Evolutionary conservation across 768 basidiomycete species (phyloP), one percentile per base, ranked within the genome.

Genomic region (Suillus americanus): DNA sequence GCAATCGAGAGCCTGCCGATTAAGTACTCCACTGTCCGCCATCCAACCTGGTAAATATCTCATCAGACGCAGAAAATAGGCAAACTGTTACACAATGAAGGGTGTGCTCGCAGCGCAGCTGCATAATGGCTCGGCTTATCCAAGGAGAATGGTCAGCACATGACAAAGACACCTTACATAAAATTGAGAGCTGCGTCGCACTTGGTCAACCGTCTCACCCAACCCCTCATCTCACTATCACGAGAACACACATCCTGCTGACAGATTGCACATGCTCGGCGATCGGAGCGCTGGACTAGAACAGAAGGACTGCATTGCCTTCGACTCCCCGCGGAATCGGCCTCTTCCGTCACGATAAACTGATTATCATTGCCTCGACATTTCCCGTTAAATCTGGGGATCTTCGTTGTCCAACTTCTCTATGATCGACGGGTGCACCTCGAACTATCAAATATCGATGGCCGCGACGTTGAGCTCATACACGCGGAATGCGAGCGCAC

Each of bases 141-240:
- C 57, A 59, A 59, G 38, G 25, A 59, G 25, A 41, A 59, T 25
- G 40, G 40, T 40, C 38, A 57, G 40, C 57, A 18, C 53, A 59
- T 59, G 57, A 59, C 57, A 59, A 59, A 59, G 57, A 59, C 57
- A 40, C 25, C 57, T 59, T 59, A 59, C 57, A 59, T 59, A 59
- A 59, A 59, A 41, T 20, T 28, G 28, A 41, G 28, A 54, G 53
- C 16, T 18, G 50, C 25, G 33, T 41, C 37, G 23, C 14, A 12
- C 55, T 40, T 57, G 37, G 38, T 28, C 38, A 59, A 59, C 57
- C 57, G 25, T 57, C 37, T 59, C 38, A 20, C 40, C 16, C 10
- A 20, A 59, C 18, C 25, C 56, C 25, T 59, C 57, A 59, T 25
- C 57, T 41, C 40, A 41, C 20, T 3, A 20, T 37, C 30, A 54